Percentiles rank a stretch among this genome's conserved stretches.
These are phyloP conservation scores for Sherardia arvensis DNA, from an alignment of 257 asterid genomes.

Conservation along the genomic window DNA sequence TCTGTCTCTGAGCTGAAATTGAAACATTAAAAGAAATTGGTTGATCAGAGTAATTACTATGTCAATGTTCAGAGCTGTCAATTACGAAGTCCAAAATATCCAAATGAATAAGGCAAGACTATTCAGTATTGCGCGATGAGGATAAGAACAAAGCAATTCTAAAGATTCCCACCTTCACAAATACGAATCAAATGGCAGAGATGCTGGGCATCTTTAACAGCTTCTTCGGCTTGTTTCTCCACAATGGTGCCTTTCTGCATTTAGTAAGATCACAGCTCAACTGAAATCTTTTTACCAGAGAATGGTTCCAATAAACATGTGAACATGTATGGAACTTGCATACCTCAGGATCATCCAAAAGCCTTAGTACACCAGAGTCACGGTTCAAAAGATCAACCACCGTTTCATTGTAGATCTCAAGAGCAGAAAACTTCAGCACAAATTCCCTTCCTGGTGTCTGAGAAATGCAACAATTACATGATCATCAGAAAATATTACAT, in stretches of 20 bases:
- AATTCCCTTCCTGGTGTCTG: conserved; percentile 82
- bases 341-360: conserved; percentile 95
- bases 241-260: conserved; percentile 88
- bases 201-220: conserved; percentile 61
- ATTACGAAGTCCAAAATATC: neutral
- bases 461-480: conserved; percentile 6
- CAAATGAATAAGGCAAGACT: neutral
- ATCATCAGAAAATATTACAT: neutral
- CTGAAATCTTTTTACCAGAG: neutral
- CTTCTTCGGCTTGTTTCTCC: conserved; percentile 77
- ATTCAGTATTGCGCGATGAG: neutral
- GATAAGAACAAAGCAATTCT: conserved; percentile 5
- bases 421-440: conserved; percentile 74
- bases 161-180: conserved; percentile 59
- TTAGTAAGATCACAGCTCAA: conserved; percentile 1
- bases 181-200: conserved; percentile 57
- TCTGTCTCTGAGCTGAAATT: conserved; percentile 88
- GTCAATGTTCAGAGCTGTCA: neutral
- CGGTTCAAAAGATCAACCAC: conserved; percentile 85
- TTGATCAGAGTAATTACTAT: neutral
- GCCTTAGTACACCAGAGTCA: conserved; percentile 76
- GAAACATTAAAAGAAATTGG: conserved; percentile 4
- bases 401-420: conserved; percentile 91
- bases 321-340: neutral
- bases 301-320: conserved; percentile 2